Conservation (phyloP, 2,329 filamentous ascomycete species). For the Plectosphaerella plurivora region DNA sequence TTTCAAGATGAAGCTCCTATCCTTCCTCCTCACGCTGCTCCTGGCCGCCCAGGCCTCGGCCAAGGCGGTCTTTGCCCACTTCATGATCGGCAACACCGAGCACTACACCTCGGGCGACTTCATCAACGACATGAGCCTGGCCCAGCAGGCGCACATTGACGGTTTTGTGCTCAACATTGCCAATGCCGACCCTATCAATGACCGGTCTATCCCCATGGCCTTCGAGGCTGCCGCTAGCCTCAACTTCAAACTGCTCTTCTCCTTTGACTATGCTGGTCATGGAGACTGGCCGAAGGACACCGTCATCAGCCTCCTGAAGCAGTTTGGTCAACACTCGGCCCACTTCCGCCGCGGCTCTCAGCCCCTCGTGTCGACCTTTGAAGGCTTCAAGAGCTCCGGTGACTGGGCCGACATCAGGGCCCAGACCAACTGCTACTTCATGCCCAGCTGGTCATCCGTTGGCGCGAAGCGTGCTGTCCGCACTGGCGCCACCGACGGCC, state of each 20-base stretch:
- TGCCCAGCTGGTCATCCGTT: constrained; percentile 41
- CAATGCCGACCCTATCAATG: background rate
- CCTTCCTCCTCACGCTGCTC: no score
- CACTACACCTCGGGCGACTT: constrained; percentile 8
- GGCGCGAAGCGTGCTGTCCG: constrained; percentile 23
- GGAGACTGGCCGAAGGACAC: constrained; percentile 19
- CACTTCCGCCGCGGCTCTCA: constrained; percentile 22
- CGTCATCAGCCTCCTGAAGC: constrained; percentile 19
- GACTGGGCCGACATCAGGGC: constrained; percentile 40
- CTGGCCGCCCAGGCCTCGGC: constrained; percentile 4
- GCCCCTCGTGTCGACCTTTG: constrained; percentile 48
- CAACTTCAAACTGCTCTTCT: constrained; percentile 31
- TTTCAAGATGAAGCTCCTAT: no score
- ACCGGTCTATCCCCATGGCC: background rate
- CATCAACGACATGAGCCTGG: constrained; percentile 7
- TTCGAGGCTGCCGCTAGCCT: constrained; percentile 6
- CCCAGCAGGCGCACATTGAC: constrained; percentile 10
- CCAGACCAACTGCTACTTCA: constrained; percentile 28
- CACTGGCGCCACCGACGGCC: constrained; percentile 22
- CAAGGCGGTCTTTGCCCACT: constrained; percentile 9
- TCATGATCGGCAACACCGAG: constrained; percentile 10
- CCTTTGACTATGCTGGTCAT: constrained; percentile 31
- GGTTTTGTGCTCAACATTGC: constrained; percentile 10
- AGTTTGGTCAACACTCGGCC: constrained; percentile 16
- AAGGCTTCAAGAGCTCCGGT: constrained; percentile 33